These are phyloP conservation scores for Agaricus blazei DNA, from an alignment of 768 basidiomycete genomes.

Conservation along the genomic window DNA sequence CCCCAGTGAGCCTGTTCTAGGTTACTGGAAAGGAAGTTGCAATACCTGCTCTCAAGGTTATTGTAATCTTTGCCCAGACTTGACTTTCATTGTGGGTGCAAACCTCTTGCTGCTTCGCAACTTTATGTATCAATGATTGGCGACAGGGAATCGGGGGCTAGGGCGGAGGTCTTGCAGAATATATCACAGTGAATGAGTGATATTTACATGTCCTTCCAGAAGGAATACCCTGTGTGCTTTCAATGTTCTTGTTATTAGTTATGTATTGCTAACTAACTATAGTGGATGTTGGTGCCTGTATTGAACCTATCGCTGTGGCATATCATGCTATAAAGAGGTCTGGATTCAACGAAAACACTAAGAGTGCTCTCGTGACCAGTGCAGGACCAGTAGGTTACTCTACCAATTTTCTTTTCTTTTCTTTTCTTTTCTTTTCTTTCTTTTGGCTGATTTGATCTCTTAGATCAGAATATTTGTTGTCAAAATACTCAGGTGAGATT, in stretches of 20 bases:
- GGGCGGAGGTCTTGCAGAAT: slow-evolving; percentile 43
- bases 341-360: slow-evolving; percentile 26
- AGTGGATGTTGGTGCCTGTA: slow-evolving; percentile 45
- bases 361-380: slow-evolving; percentile 36
- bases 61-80: slow-evolving; percentile 27
- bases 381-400: slow-evolving; percentile 35
- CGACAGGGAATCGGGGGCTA: slow-evolving; percentile 31
- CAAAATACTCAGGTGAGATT: slow-evolving; percentile 28
- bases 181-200: slow-evolving; percentile 27
- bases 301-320: slow-evolving; percentile 43
- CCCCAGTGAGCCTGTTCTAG: slow-evolving; percentile 36
- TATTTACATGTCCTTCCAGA: slow-evolving; percentile 34
- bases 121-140: not conserved
- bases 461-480: slow-evolving; percentile 36
- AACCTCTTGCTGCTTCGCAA: not conserved
- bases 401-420: not conserved
- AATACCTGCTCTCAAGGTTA: slow-evolving; percentile 24
- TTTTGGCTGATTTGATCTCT: not conserved
- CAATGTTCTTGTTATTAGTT: not conserved
- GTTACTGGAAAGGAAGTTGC: slow-evolving; percentile 32
- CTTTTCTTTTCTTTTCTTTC: not conserved
- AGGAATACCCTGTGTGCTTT: slow-evolving; percentile 29
- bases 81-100: slow-evolving; percentile 31
- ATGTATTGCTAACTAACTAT: not conserved
- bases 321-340: slow-evolving; percentile 40